These are phyloP conservation scores for Ceratobasidium papillatum DNA, from an alignment of 1,284 basidiomycete genomes.

Conservation along the genomic window DNA sequence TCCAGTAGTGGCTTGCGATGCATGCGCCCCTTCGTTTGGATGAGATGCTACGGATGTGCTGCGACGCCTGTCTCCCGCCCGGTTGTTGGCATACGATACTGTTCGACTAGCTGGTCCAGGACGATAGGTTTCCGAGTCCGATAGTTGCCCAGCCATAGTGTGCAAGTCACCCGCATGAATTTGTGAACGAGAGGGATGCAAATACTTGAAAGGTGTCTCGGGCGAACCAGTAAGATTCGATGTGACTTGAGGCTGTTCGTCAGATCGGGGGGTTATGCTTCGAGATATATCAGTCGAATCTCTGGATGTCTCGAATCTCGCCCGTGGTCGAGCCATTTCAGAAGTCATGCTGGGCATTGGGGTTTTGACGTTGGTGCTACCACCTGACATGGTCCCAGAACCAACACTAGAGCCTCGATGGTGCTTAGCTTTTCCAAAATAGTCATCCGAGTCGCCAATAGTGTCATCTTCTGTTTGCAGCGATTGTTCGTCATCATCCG, in stretches of 20 bases:
- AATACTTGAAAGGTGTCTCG: conserved; percentile 31
- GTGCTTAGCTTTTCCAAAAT: conserved; percentile 38
- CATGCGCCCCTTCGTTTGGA: conserved; percentile 31
- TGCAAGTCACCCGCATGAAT: conserved; percentile 71
- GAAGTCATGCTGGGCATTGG: not conserved
- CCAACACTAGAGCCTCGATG: conserved; percentile 25
- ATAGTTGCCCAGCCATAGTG: conserved; percentile 54
- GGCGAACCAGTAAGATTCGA: not conserved
- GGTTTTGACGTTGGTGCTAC: conserved; percentile 3
- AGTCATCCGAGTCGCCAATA: conserved; percentile 43
- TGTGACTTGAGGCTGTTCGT: not conserved
- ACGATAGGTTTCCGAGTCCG: conserved; percentile 25
- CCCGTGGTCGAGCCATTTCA: not conserved
- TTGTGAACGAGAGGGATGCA: conserved; percentile 56
- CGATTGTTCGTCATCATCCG: conserved; percentile 38
- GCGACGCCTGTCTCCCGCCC: conserved; percentile 23
- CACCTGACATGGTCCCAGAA: conserved; percentile 23
- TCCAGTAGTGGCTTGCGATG: conserved; percentile 41
- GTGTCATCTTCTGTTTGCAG: conserved; percentile 41
- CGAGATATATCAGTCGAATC: not conserved
- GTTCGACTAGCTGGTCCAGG: conserved; percentile 25
- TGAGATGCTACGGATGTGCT: conserved; percentile 24
- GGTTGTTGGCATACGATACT: conserved; percentile 19
- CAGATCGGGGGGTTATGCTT: not conserved
- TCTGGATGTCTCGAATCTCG: not conserved